Evolutionary conservation across 148 eudicot genomes (phyloP), one percentile per base, ranked within the genome.

Genomic region (Pharnaceum exiguum): DNA sequence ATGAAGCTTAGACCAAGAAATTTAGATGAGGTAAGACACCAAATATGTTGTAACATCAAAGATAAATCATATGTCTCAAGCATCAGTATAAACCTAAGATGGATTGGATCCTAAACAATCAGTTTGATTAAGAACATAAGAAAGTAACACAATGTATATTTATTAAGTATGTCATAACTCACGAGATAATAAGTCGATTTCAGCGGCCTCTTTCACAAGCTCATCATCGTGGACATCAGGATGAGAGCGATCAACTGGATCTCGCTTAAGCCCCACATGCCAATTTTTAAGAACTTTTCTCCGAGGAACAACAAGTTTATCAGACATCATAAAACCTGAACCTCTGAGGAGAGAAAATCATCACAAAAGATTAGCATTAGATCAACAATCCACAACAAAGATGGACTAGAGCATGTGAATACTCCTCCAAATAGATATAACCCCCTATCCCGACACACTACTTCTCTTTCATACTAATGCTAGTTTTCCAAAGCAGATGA

Each of bases 301-400:
- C 29, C 96, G 75, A 55, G 99, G 95, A 42, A 94, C 78, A 82
- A 71, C 91, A 55, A 94, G 70, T 70, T 94, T 94, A 59, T 94
- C 99, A 59, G 95, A 74, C 95, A 94, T 89, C 81, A 89, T 68
- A 70, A 89, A 94, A 54, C 99, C 99, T 35, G 99, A 86, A 59
- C 81, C 85, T 82, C 99, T 94, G 71, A 48, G 55, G 19, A 67
- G 45, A 18, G 11, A 26, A 27, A 60, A 35, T 48, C 61, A 52
- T 29, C 23, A 27, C 24, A 58, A 50, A 38, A 28, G 30, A 38
- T 8, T 39, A 30, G 22, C 10, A 46, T 23, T 19, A 11, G 0
- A 25, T 24, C 43, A 55, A 24, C 37, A 21, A 39, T 57, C 16
- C 10, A 39, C 48, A 13, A 1, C 10, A 54, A 54, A 43, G 27